Conservation (phyloP, 352 stramenopile species). For the Phytophthora syringae region DNA sequence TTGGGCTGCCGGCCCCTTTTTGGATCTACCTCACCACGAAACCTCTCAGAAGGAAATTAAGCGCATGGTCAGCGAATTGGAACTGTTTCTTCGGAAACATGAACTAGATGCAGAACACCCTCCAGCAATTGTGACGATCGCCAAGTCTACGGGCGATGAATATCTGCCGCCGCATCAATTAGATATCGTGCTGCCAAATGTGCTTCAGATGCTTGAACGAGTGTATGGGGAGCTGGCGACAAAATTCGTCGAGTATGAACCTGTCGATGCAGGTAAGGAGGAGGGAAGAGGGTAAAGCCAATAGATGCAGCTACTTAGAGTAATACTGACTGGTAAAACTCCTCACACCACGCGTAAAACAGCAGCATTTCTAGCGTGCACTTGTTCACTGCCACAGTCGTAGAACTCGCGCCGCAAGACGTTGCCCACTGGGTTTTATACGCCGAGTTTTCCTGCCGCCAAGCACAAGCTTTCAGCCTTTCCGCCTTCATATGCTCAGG, state of each 20-base stretch:
- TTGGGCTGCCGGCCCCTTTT: conserved; percentile 57
- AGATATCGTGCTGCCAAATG: conserved; percentile 45
- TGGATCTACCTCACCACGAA: conserved; percentile 76
- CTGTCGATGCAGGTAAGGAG: conserved; percentile 8
- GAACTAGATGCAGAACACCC: conserved; percentile 23
- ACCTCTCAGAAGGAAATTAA: conserved; percentile 63
- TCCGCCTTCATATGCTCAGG: conserved; percentile 20
- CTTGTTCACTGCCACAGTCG: conserved; percentile 17
- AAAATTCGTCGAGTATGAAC: conserved; percentile 67
- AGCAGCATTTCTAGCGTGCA: conserved; percentile 57
- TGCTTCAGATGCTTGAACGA: conserved; percentile 57
- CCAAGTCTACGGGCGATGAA: conserved; percentile 77
- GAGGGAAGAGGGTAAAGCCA: no score
- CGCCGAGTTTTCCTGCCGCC: conserved; percentile 46
- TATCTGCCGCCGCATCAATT: conserved; percentile 76
- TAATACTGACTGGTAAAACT: conserved; percentile 58
- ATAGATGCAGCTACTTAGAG: conserved; percentile 39
- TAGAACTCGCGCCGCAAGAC: conserved; percentile 48
- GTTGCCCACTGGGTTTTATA: conserved; percentile 43
- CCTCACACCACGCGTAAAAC: conserved; percentile 59
- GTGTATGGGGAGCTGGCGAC: conserved; percentile 39
- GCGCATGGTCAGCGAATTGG: conserved; percentile 43
- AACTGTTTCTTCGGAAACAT: conserved; percentile 38
- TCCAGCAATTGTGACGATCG: conserved; percentile 84
- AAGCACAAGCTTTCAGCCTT: conserved; percentile 47